Conservation (phyloP, 306 rosid genomes). For the Vigna unguiculata region DNA sequence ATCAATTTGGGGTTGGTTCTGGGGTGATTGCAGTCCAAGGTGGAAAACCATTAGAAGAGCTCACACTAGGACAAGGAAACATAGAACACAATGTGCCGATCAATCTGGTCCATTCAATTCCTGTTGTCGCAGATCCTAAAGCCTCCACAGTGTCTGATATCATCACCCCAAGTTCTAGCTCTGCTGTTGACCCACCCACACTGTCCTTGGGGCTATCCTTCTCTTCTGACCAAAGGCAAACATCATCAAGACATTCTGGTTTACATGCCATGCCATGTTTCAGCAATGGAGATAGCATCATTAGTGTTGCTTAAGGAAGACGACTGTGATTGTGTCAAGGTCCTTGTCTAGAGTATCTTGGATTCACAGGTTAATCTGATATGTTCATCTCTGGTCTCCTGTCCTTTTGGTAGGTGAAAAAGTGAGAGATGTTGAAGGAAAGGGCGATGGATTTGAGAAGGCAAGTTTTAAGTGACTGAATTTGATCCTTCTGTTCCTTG, state of each 20-base stretch:
- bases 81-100: slow-evolving; percentile 44
- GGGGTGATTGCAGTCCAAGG: slow-evolving; percentile 49
- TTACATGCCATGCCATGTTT: slow-evolving; percentile 68
- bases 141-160: slow-evolving; percentile 47
- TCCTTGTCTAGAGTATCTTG: slow-evolving; percentile 51
- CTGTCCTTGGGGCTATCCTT: slow-evolving; percentile 81
- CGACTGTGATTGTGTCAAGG: slow-evolving; percentile 29
- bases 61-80: slow-evolving; percentile 60
- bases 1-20: slow-evolving; percentile 54
- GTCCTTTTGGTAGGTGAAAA: slow-evolving; percentile 41
- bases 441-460: slow-evolving; percentile 53
- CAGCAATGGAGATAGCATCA: slow-evolving; percentile 73
- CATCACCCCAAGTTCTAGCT: slow-evolving; percentile 51
- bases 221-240: slow-evolving; percentile 67
- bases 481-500: slow-evolving; percentile 64
- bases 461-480: slow-evolving; percentile 49
- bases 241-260: slow-evolving; percentile 65
- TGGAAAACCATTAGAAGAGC: slow-evolving; percentile 63
- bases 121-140: slow-evolving; percentile 45
- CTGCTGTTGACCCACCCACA: slow-evolving; percentile 59
- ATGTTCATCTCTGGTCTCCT: slow-evolving; percentile 41
- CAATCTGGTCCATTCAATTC: slow-evolving; percentile 35
- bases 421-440: slow-evolving; percentile 44
- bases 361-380: slow-evolving; percentile 37
- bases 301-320: slow-evolving; percentile 70